phyloP scores from a whole-genome alignment of 805 yeast genomes.

The Lipomyces sp. region DNA sequence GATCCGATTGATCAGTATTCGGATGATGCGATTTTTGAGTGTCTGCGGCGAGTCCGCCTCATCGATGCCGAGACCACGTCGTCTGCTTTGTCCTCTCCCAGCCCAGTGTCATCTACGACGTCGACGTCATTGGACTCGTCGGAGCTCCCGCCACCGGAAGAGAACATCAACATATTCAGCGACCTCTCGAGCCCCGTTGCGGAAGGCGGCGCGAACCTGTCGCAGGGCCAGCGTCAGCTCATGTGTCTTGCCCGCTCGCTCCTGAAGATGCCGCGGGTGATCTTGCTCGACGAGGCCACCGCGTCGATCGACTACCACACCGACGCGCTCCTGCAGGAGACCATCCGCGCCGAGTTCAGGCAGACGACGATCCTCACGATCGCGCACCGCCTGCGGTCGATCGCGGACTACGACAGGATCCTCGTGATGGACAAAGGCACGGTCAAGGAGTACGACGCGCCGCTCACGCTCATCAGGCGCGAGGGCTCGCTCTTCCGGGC shows the following conservation, averaged over 20 bases:
- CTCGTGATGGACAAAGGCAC: slow-evolving; percentile 78
- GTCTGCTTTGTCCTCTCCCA: too few relatives aligned
- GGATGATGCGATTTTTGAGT: slow-evolving; percentile 46
- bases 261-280: slow-evolving; percentile 63
- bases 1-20: slow-evolving; percentile 63
- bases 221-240: slow-evolving; percentile 86
- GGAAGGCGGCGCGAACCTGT: slow-evolving; percentile 76
- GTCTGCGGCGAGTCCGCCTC: slow-evolving; percentile 19
- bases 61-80: slow-evolving; percentile 1
- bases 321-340: slow-evolving; percentile 68
- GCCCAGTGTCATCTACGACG: too few relatives aligned
- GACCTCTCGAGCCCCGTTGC: slow-evolving; percentile 53
- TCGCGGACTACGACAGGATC: slow-evolving; percentile 67
- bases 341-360: slow-evolving; percentile 64
- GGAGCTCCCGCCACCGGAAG: not conserved
- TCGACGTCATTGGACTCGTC: not conserved
- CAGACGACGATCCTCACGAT: slow-evolving; percentile 75
- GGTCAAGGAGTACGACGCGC: slow-evolving; percentile 69
- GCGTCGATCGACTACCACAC: slow-evolving; percentile 73
- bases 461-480: slow-evolving; percentile 53
- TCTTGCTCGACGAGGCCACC: slow-evolving; percentile 78
- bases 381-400: slow-evolving; percentile 78
- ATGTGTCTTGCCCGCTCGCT: slow-evolving; percentile 79
- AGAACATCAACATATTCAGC: slow-evolving; percentile 41
- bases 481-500: slow-evolving; percentile 54